Conservation (phyloP, 2,329 filamentous ascomycete genomes). For the Aspergillus aculeatinus region DNA sequence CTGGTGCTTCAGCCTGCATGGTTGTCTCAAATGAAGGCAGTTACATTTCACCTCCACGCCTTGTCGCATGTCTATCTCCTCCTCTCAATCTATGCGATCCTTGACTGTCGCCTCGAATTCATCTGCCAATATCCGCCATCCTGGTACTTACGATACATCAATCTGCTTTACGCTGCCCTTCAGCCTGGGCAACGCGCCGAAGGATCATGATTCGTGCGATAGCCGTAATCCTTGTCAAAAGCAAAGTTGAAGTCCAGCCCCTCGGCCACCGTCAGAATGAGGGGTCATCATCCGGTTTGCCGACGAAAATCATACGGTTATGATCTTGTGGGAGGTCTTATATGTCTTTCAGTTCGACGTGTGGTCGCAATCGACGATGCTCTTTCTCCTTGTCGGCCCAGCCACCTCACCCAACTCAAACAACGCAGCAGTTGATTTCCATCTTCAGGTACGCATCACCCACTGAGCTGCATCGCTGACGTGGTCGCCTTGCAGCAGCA, state of each 20-base stretch:
- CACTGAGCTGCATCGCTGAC: constrained; percentile 20
- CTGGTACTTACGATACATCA: background rate
- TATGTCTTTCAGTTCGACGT: background rate
- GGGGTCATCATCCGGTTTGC: background rate
- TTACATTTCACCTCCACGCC: too few species aligned
- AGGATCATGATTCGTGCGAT: background rate
- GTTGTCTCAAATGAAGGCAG: background rate
- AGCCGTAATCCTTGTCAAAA: background rate
- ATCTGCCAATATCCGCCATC: background rate
- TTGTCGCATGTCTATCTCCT: background rate
- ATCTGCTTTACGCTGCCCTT: background rate
- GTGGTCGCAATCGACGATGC: background rate
- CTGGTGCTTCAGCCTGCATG: background rate
- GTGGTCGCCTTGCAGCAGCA: constrained; percentile 20
- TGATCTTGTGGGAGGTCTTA: background rate
- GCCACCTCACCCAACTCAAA: constrained; percentile 8
- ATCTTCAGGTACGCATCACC: background rate
- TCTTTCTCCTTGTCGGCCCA: constrained; percentile 3
- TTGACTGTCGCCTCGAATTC: too few species aligned
- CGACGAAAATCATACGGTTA: background rate
- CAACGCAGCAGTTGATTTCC: background rate
- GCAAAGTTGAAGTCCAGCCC: background rate
- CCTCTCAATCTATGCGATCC: background rate
- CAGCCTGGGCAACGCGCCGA: background rate
- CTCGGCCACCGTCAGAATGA: background rate